Conservation (phyloP, 768 basidiomycete genomes). For the Kwoniella pini region DNA sequence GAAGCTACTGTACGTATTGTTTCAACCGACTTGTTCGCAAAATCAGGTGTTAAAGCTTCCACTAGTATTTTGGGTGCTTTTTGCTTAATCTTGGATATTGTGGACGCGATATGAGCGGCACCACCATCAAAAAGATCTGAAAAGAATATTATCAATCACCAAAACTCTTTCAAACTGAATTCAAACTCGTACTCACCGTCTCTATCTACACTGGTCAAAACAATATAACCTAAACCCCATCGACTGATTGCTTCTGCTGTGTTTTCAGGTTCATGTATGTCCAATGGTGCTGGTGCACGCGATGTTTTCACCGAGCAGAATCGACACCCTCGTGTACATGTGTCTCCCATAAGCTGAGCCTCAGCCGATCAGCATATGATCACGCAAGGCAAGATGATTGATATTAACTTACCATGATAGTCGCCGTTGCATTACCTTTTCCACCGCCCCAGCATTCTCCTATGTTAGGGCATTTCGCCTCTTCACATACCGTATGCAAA, state of each 20-base stretch:
- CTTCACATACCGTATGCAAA: conserved; percentile 96
- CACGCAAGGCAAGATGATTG: neutral
- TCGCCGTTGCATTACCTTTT: conserved; percentile 85
- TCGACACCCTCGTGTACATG: conserved; percentile 94
- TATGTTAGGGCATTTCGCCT: conserved; percentile 97
- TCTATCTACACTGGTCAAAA: conserved; percentile 92
- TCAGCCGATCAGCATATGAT: neutral
- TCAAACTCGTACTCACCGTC: conserved; percentile 68
- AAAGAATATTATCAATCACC: neutral
- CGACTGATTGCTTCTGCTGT: conserved; percentile 97
- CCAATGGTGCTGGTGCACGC: conserved; percentile 78
- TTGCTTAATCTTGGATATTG: conserved; percentile 90
- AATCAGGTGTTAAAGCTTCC: conserved; percentile 94
- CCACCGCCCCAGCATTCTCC: conserved; percentile 98
- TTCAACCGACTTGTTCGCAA: conserved; percentile 68
- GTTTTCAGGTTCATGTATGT: conserved; percentile 95
- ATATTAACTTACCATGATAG: conserved; percentile 94
- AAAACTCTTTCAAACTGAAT: neutral
- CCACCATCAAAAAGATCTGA: conserved; percentile 90
- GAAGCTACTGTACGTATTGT: conserved; percentile 79
- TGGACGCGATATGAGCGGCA: conserved; percentile 90
- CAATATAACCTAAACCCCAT: conserved; percentile 98
- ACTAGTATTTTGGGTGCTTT: conserved; percentile 96
- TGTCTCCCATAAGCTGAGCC: conserved; percentile 94
- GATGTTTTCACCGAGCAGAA: conserved; percentile 98